Evolutionary conservation across 1,139 yeast species (phyloP).

Genomic region (Candida tunisiensis): DNA sequence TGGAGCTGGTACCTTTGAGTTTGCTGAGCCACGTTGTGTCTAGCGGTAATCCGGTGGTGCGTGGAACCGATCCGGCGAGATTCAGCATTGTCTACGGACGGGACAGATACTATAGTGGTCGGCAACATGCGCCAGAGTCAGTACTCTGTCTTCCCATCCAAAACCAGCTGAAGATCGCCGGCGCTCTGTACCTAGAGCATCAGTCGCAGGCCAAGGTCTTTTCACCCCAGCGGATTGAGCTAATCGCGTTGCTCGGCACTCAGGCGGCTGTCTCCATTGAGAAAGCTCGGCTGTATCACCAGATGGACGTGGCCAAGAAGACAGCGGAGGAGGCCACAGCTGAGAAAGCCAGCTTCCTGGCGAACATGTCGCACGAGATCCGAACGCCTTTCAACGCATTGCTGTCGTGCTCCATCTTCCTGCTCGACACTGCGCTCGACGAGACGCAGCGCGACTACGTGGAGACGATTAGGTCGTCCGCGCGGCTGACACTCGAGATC

Average conservation of each 20-base stretch:
- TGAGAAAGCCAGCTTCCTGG: slow-evolving; percentile 39
- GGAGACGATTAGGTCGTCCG: slow-evolving; percentile 34
- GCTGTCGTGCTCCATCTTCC: slow-evolving; percentile 36
- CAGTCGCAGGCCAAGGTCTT: slow-evolving; percentile 15
- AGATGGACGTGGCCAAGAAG: slow-evolving; percentile 35
- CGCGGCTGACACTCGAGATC: slow-evolving; percentile 35
- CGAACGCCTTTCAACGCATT: slow-evolving; percentile 43
- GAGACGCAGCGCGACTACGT: slow-evolving; percentile 36
- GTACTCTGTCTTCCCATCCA: slow-evolving; percentile 33
- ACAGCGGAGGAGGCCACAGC: slow-evolving; percentile 46
- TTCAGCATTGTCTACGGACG: slow-evolving; percentile 23
- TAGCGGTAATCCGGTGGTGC: slow-evolving; percentile 24
- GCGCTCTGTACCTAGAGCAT: slow-evolving; percentile 33
- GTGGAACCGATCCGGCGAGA: slow-evolving; percentile 23
- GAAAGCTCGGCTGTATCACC: slow-evolving; percentile 30
- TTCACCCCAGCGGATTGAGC: slow-evolving; percentile 23
- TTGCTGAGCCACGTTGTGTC: slow-evolving; percentile 26
- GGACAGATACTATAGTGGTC: slow-evolving; percentile 27
- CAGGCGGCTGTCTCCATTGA: slow-evolving; percentile 40
- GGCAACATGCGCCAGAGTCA: slow-evolving; percentile 19
- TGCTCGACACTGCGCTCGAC: slow-evolving; percentile 31
- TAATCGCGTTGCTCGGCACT: slow-evolving; percentile 30
- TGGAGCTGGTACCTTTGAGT: slow-evolving; percentile 30
- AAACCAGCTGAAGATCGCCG: slow-evolving; percentile 26
- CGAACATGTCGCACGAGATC: slow-evolving; percentile 47